Conservation (phyloP, 176 grass and related monocot genomes). For the Cenchrus purpureus region DNA sequence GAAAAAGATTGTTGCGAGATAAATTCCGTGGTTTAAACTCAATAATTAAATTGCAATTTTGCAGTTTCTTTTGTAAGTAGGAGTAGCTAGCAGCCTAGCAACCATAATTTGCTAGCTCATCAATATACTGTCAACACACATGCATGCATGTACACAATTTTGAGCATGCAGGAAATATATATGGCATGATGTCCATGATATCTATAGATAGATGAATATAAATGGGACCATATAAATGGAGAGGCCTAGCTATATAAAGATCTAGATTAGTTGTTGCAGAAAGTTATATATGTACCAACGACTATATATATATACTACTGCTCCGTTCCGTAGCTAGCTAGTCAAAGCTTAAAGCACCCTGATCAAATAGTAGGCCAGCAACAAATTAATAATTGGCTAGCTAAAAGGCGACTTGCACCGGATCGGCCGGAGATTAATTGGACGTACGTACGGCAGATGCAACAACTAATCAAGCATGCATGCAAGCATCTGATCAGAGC, state of each 20-base stretch:
- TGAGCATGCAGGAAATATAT: background rate
- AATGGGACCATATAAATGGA: background rate
- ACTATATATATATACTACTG: background rate
- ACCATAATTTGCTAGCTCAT: background rate
- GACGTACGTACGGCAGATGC: background rate
- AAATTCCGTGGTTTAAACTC: background rate
- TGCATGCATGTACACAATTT: background rate
- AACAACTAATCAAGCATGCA: conserved; percentile 18
- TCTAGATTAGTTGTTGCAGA: background rate
- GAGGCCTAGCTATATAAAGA: background rate
- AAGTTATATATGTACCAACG: background rate
- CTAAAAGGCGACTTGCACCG: background rate
- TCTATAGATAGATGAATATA: conserved; percentile 7
- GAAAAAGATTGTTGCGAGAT: background rate
- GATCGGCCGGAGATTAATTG: background rate
- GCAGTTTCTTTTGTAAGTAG: background rate
- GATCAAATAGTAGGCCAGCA: background rate
- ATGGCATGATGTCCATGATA: background rate
- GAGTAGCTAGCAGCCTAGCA: background rate
- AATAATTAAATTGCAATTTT: background rate
- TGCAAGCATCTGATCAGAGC: conserved; percentile 27
- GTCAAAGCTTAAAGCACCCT: background rate
- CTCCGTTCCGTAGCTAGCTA: background rate
- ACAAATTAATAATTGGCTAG: background rate
- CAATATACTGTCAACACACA: background rate